Base-by-base conservation (phyloP, 164 flowering plant species). In the Litsea cubeba region DNA sequence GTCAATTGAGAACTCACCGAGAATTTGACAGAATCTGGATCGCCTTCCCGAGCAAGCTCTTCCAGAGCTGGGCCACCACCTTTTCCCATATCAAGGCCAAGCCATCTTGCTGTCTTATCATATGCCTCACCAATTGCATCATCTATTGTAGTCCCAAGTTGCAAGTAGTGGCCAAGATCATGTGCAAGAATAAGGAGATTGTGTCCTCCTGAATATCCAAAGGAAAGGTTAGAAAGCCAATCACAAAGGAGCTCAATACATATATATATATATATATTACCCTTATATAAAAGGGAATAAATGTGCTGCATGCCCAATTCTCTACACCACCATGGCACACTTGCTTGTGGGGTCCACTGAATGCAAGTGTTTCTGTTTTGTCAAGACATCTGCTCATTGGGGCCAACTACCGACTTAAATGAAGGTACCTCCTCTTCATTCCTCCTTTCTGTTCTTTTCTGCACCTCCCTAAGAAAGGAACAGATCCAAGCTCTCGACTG, bases 111-210 rank as follows among this genome's bases (percentile, higher is more conserved):
- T 22, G 88, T 88, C 84, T 95, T 95, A 81, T 95, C 99, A 85
- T 89, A 95, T 71, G 99, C 99, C 82, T 95, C 99, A 72, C 99
- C 99, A 80, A 95, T 91, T 49, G 99, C 99, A 87, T 95, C 99
- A 82, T 95, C 97, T 82, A 95, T 89, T 68, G 99, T 90, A 66
- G 99, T 95, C 65, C 99, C 99, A 81, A 95, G 95, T 82, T 95
- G 99, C 71, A 88, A 73, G 76, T 95, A 95, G 17, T 91, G 88
- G 63, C 99, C 99, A 78, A 95, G 92, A 80, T 88, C 90, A 77
- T 85, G 90, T 24, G 99, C 99, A 82, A 95, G 92, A 80, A 95
- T 74, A 76, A 95, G 89, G 70, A 95, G 93, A 84, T 95, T 95
- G 81, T 95, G 99, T 63, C 99, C 99, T 75, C 98, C 98, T 95